These are phyloP conservation scores for Phytopythium oedochilum DNA, from an alignment of 352 stramenopile species.

Conservation along the genomic window DNA sequence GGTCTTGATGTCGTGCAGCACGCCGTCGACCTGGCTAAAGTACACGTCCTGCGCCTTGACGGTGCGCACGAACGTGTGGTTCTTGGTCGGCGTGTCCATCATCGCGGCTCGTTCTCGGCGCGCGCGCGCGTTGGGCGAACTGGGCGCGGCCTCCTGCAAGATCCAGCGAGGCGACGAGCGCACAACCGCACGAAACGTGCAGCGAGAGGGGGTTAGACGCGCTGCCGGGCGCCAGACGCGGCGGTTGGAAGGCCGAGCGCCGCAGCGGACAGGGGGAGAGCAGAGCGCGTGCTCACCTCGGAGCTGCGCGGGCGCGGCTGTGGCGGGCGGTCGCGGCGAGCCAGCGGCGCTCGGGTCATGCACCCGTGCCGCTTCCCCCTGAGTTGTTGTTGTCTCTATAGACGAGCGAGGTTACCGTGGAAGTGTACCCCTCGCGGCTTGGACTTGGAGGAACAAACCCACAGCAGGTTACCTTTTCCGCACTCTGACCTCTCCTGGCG, in stretches of 20 bases:
- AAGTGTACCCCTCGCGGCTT: slow-evolving; percentile 3
- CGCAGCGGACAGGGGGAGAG: not conserved
- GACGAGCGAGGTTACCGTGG: not conserved
- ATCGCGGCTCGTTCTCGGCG: not conserved
- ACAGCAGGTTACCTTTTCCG: too few species aligned
- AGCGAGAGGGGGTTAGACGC: not conserved
- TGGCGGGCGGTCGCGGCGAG: not conserved
- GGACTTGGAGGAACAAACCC: slow-evolving; percentile 8
- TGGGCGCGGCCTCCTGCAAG: not conserved
- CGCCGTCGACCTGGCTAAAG: slow-evolving; percentile 71
- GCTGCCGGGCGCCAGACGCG: not conserved
- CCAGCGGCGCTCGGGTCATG: not conserved
- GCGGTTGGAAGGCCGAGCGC: not conserved
- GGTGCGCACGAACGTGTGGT: slow-evolving; percentile 76
- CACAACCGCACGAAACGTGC: not conserved
- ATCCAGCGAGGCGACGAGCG: not conserved
- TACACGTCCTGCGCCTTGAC: slow-evolving; percentile 78
- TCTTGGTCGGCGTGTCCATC: slow-evolving; percentile 10
- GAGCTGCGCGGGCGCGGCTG: not conserved
- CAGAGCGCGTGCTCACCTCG: not conserved
- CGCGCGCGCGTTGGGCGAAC: not conserved
- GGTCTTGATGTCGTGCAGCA: slow-evolving; percentile 63
- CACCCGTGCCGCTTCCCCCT: slow-evolving; percentile 1
- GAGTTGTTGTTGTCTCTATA: not conserved
- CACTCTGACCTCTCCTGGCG: too few species aligned